Evolutionary conservation across 1,284 basidiomycete species (phyloP).

Genomic region (Cronartium quercuum): DNA sequence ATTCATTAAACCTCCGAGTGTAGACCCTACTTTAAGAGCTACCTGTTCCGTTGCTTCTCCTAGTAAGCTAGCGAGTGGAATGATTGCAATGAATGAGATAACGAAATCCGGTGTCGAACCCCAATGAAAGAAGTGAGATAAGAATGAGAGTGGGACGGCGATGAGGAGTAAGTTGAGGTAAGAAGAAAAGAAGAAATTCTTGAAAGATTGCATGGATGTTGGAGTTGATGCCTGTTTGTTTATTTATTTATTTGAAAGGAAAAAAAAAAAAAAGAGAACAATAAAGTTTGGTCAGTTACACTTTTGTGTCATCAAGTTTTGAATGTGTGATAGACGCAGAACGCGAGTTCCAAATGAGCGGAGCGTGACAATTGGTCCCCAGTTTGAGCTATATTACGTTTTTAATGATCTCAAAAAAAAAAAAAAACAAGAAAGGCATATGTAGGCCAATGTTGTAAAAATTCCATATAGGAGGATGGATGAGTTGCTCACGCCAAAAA

Average conservation of each 20-base stretch:
- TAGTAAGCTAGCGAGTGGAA: conserved; percentile 76
- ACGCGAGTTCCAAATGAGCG: neutral
- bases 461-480: neutral
- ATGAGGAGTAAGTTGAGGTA: conserved; percentile 73
- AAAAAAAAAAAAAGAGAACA: neutral
- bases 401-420: neutral
- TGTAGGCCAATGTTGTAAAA: neutral
- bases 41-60: conserved; percentile 78
- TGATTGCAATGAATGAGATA: conserved; percentile 76
- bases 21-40: conserved; percentile 62
- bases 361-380: too few species aligned
- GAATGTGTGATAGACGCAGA: neutral
- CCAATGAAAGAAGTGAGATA: conserved; percentile 60
- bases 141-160: conserved; percentile 64
- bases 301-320: neutral
- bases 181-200: conserved; percentile 63
- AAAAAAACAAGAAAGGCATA: neutral
- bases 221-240: conserved; percentile 10
- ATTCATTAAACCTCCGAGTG: conserved; percentile 75
- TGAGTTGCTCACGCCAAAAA: conserved; percentile 22
- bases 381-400: too few species aligned
- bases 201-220: conserved; percentile 54
- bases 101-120: conserved; percentile 74
- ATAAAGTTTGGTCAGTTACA: neutral
- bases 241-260: too few species aligned